Percentiles rank a stretch among this genome's conserved stretches.
phyloP scores from a whole-genome alignment of 345 rosid genomes.

The Eucalyptus curtisii region DNA sequence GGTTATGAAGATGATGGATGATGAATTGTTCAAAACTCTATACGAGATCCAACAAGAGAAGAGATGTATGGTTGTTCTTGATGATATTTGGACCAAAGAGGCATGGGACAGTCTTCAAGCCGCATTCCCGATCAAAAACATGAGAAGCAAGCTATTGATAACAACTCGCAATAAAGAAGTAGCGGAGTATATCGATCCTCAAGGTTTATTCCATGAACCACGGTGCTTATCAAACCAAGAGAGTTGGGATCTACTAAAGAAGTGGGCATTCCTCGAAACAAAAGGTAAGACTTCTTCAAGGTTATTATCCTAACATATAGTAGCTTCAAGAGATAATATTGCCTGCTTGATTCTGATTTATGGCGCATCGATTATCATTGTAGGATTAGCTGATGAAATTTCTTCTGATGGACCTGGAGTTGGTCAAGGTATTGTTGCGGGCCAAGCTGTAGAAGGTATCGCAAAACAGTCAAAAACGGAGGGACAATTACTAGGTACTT shows the following conservation, averaged over 20 bases:
- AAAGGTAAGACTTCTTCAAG: neutral
- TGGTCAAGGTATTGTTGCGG: neutral
- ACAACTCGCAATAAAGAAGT: conserved; percentile 26
- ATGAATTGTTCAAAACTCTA: conserved; percentile 9
- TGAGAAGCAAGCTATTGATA: conserved; percentile 19
- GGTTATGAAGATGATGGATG: conserved; percentile 17
- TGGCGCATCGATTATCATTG: rapidly evolving
- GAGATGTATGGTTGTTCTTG: conserved; percentile 24
- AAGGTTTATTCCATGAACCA: neutral
- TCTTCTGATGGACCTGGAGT: neutral
- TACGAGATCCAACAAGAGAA: neutral
- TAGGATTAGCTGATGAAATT: rapidly evolving
- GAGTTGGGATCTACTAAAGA: conserved; percentile 23
- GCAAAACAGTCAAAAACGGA: rapidly evolving
- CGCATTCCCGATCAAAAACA: conserved; percentile 1
- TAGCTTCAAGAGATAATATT: too few species aligned
- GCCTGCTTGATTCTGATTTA: rapidly evolving
- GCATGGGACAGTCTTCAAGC: conserved; percentile 19
- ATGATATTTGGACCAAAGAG: conserved; percentile 20
- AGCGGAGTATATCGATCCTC: neutral
- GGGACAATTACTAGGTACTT: rapidly evolving
- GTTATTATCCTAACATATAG: neutral
- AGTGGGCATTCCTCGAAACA: conserved; percentile 12
- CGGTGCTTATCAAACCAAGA: conserved; percentile 1
- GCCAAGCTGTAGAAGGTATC: rapidly evolving